These are phyloP conservation scores for Penicillium cataractarum DNA, from an alignment of 495 filamentous ascomycete genomes.

Conservation along the genomic window DNA sequence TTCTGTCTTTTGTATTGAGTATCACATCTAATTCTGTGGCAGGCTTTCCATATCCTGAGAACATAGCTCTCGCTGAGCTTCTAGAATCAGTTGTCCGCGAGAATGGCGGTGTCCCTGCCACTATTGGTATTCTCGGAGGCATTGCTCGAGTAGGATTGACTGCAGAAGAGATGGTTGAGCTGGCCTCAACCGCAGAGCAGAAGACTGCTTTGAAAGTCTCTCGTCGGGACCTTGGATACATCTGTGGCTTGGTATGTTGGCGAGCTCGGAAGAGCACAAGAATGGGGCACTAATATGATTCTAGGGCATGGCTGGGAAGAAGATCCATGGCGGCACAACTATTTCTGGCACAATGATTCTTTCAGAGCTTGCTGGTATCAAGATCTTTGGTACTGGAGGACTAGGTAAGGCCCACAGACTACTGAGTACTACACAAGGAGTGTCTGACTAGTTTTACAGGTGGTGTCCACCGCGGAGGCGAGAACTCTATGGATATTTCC, in stretches of 20 bases:
- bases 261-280: neutral
- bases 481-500: constrained; percentile 87
- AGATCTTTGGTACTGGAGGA: constrained; percentile 85
- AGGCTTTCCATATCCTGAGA: constrained; percentile 87
- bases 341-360: constrained; percentile 92
- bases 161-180: constrained; percentile 66
- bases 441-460: constrained; percentile 54
- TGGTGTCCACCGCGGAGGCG: constrained; percentile 90
- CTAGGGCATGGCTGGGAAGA: constrained; percentile 64
- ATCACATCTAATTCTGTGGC: neutral
- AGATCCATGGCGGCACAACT: constrained; percentile 86
- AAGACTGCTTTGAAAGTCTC: constrained; percentile 77
- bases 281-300: constrained; percentile 8
- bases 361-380: constrained; percentile 84
- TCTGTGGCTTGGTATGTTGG: constrained; percentile 73
- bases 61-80: constrained; percentile 66
- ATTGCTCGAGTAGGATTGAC: constrained; percentile 78
- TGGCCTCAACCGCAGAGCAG: constrained; percentile 66
- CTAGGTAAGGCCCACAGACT: constrained; percentile 37
- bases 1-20: neutral
- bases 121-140: constrained; percentile 82
- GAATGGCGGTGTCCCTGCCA: constrained; percentile 89
- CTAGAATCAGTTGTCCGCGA: constrained; percentile 77
- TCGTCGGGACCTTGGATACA: constrained; percentile 79
- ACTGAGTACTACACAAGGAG: neutral